Evolutionary conservation across 2,329 filamentous ascomycete species (phyloP).

Genomic region (Colletotrichum aenigma): DNA sequence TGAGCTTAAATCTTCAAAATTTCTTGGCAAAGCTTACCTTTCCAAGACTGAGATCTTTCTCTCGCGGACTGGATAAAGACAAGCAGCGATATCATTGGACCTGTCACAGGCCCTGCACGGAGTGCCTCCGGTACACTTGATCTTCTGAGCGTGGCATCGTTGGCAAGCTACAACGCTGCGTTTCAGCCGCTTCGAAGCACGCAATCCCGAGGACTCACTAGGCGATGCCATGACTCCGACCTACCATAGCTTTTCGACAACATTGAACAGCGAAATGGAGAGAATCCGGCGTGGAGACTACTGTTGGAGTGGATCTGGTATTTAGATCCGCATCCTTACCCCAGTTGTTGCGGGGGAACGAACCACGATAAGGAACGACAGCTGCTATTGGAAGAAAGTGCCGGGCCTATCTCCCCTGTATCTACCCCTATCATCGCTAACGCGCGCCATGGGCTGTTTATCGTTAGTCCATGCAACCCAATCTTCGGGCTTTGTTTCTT

Average conservation of each 20-base stretch:
- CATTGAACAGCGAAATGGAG: background rate
- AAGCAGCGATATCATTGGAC: slow-evolving; percentile 39
- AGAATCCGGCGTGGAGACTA: background rate
- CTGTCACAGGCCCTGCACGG: slow-evolving; percentile 44
- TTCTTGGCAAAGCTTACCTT: background rate
- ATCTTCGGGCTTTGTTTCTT: background rate
- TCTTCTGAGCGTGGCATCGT: slow-evolving; percentile 48
- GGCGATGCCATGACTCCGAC: background rate
- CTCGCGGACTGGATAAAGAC: slow-evolving; percentile 43
- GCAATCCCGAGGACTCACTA: background rate
- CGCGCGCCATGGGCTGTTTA: background rate
- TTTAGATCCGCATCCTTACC: background rate
- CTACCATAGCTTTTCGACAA: background rate
- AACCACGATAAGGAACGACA: background rate
- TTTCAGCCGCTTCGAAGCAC: background rate
- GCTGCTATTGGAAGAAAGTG: background rate
- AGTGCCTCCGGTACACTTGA: slow-evolving; percentile 48
- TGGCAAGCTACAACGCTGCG: slow-evolving; percentile 30
- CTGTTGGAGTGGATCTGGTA: background rate
- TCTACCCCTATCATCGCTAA: background rate
- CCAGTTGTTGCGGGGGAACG: background rate
- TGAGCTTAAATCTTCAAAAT: slow-evolving; percentile 23
- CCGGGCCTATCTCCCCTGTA: background rate
- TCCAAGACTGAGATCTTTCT: slow-evolving; percentile 40
- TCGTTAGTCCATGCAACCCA: background rate